Conservation (phyloP, 352 stramenopile genomes). For the Pythium sukuiense region DNA sequence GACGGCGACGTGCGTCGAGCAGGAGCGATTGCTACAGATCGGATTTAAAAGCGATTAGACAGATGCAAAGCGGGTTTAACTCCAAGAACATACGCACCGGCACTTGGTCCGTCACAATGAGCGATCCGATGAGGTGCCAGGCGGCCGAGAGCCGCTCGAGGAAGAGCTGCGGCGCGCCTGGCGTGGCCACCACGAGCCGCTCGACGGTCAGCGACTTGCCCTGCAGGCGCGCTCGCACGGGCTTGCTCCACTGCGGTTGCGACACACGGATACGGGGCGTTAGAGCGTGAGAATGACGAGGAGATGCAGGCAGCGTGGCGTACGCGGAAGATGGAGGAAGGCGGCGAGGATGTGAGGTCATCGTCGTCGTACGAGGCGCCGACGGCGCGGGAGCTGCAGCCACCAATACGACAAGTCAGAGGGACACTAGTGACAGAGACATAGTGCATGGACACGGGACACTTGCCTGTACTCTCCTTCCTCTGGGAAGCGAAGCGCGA, state of each 20-base stretch:
- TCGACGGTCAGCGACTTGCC: constrained; percentile 25
- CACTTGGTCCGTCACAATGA: constrained; percentile 50
- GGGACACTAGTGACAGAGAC: neutral
- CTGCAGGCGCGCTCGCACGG: constrained; percentile 30
- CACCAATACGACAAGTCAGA: neutral
- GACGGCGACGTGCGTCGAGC: constrained; percentile 19
- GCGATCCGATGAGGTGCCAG: constrained; percentile 49
- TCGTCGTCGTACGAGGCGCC: constrained; percentile 34
- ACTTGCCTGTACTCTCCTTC: constrained; percentile 33
- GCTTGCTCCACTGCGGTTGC: constrained; percentile 47
- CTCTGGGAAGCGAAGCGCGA: constrained; percentile 36
- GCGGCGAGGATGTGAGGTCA: constrained; percentile 23
- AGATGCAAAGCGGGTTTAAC: neutral
- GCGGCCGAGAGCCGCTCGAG: constrained; percentile 41
- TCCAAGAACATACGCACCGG: constrained; percentile 31
- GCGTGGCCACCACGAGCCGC: constrained; percentile 52
- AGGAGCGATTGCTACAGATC: constrained; percentile 9
- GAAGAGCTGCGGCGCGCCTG: constrained; percentile 46
- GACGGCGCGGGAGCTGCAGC: constrained; percentile 46
- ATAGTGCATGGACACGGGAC: too few species aligned
- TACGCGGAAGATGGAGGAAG: constrained; percentile 63
- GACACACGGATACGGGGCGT: neutral
- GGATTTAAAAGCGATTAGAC: neutral
- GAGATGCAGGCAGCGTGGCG: neutral
- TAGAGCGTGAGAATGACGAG: neutral